phyloP scores from a whole-genome alignment of 2,329 filamentous ascomycete genomes.

The Ophiostoma pallidulum region DNA sequence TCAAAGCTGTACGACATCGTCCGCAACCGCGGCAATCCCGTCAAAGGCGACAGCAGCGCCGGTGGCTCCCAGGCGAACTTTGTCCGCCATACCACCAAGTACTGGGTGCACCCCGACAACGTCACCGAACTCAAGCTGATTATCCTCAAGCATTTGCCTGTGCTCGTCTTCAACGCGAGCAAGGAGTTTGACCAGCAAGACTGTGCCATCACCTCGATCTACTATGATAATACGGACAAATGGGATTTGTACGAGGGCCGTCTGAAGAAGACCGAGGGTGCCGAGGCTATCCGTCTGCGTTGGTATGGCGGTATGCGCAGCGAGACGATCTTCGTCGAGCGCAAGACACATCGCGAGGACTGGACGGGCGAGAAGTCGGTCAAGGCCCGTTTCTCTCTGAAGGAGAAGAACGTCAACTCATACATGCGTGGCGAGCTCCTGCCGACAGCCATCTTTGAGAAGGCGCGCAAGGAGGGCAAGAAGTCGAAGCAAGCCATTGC shows the following conservation, averaged over 20 bases:
- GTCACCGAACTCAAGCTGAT: conserved; percentile 97
- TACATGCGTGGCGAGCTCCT: conserved; percentile 79
- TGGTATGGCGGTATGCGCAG: conserved; percentile 98
- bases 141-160: conserved; percentile 92
- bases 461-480: conserved; percentile 90
- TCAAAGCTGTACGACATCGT: conserved; percentile 94
- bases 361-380: conserved; percentile 99
- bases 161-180: conserved; percentile 92
- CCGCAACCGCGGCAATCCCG: conserved; percentile 82
- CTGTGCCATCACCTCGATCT: conserved; percentile 94
- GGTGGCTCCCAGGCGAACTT: conserved; percentile 93
- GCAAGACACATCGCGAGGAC: conserved; percentile 96
- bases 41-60: conserved; percentile 83
- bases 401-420: conserved; percentile 95
- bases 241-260: conserved; percentile 94
- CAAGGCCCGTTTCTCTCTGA: conserved; percentile 88
- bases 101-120: conserved; percentile 98
- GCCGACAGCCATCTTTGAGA: conserved; percentile 86
- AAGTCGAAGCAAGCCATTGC: conserved; percentile 87
- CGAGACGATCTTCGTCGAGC: conserved; percentile 92
- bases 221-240: conserved; percentile 89
- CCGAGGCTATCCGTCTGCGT: conserved; percentile 87
- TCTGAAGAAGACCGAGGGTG: conserved; percentile 94
- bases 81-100: conserved; percentile 94
- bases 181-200: conserved; percentile 92